phyloP scores from a whole-genome alignment of 257 asterid species.

The Parsonsia alboflavescens region DNA sequence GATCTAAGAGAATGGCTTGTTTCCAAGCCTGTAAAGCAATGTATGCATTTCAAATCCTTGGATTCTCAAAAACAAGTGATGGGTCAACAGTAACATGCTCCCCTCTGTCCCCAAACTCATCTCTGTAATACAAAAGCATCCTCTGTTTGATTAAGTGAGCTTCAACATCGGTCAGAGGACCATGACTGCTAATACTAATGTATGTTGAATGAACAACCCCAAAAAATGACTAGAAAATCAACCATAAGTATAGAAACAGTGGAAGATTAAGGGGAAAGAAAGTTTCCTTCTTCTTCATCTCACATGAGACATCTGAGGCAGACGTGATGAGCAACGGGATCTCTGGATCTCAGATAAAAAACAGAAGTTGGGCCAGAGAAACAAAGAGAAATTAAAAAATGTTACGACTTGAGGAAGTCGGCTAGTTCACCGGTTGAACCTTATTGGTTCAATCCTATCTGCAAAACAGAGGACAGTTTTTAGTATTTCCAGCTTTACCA shows the following conservation, averaged over 20 bases:
- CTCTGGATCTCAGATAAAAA: no score
- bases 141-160: slow-evolving; percentile 49
- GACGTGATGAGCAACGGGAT: no score
- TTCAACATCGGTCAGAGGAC: slow-evolving; percentile 52
- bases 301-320: slow-evolving; percentile 72
- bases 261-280: slow-evolving; percentile 17
- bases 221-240: slow-evolving; percentile 9
- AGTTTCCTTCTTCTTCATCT: slow-evolving; percentile 53
- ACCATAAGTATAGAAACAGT: slow-evolving; percentile 16
- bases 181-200: slow-evolving; percentile 30
- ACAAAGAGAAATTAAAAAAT: no score
- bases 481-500: no score
- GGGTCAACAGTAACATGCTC: slow-evolving; percentile 69
- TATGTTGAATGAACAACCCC: slow-evolving; percentile 19
- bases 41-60: slow-evolving; percentile 62
- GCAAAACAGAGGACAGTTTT: no score
- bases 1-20: slow-evolving; percentile 81
- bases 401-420: no score
- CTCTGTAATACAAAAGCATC: slow-evolving; percentile 69
- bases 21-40: slow-evolving; percentile 91
- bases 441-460: no score
- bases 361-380: no score
- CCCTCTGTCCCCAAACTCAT: slow-evolving; percentile 71
- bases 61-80: slow-evolving; percentile 56
- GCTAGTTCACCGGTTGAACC: no score